Base-by-base conservation (phyloP, 352 stramenopile genomes). In the Peronospora farinosa region DNA sequence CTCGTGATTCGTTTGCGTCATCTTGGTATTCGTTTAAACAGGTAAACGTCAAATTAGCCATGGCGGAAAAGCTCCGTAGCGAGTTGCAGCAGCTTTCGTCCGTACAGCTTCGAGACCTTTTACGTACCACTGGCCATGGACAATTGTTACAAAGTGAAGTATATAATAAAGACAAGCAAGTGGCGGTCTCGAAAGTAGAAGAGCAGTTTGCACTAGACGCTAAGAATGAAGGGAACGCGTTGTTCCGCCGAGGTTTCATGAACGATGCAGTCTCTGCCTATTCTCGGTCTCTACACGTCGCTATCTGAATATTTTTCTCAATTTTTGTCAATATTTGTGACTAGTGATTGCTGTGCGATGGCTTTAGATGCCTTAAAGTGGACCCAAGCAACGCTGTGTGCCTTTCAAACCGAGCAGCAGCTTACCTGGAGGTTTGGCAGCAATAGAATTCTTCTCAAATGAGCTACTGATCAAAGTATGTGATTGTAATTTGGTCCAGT, bases 391-490 rank as follows among this genome's bases (percentile, higher is more conserved):
- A 78, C 25, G 65, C 69, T 13, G 40, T 77, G 40, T 70, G 63
- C 9, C 63, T 74, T n/a, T 84, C 75, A n/a, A 89, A 89, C 47
- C 65, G 78, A 54, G 78, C 78, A 28, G 75, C 75, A 17, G 73
- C 72, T 7, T 69, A 74, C 30, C 52, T 89, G 12, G 85, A 88
- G 62, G 77, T 83, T 35, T 7, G 19, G 11, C 17, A 3, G 8
- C 8, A 44, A 9, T 23, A 42, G 7, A 9, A 27, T 36, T 15
- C 17, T 31, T 25, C 19, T 49, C 11, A 12, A 23, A 1, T 10
- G 9, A 23, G n/a, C 11, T 12, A 11, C 7, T 40, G 13, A 16
- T 11, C 5, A n/a, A 11, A 40, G 7, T 19, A 11, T 40, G 16
- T 37, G 21, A 31, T 28, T 44, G 13, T 17, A 53, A 36, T 60